A percentile compares a stretch with the other conserved stretches of the same genome.
Evolutionary conservation across 768 basidiomycete genomes (phyloP).

Genomic region (Mycena olivaceomarginata): DNA sequence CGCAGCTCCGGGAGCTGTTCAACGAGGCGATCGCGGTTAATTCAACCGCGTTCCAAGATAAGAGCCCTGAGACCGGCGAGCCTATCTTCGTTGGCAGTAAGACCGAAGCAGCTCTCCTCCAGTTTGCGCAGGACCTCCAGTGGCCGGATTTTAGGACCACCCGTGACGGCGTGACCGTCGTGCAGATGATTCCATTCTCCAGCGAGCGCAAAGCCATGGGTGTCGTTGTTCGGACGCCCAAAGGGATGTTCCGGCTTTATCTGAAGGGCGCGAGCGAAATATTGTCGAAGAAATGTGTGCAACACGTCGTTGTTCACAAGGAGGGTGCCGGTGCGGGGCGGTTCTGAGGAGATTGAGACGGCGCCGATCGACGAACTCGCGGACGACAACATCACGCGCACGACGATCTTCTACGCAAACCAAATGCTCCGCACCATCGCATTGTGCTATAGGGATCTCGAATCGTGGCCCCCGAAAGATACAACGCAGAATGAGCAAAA

Average conservation of each 20-base stretch:
- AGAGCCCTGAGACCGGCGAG: constrained; percentile 75
- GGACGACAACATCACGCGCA: too few relatives aligned
- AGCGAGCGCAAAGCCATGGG: constrained; percentile 97
- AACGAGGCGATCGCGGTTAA: constrained; percentile 95
- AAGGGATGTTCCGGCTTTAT: constrained; percentile 80
- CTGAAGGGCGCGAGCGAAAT: constrained; percentile 98
- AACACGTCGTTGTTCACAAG: constrained; percentile 81
- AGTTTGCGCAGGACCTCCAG: constrained; percentile 86
- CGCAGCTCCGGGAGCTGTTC: constrained; percentile 77
- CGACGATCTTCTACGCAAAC: too few relatives aligned
- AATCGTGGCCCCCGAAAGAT: constrained; percentile 63
- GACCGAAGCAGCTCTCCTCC: constrained; percentile 94
- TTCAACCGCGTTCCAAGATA: constrained; percentile 96
- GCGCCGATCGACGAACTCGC: too few relatives aligned
- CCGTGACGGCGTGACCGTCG: constrained; percentile 75
- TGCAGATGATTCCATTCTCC: constrained; percentile 96
- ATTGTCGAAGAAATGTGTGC: constrained; percentile 83
- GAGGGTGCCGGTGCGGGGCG: constrained; percentile 57
- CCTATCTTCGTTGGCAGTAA: constrained; percentile 92
- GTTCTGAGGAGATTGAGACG: constrained; percentile 48
- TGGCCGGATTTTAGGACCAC: constrained; percentile 85
- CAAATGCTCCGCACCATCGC: too few relatives aligned
- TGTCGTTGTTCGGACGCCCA: constrained; percentile 80
- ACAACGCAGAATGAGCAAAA: constrained; percentile 61
- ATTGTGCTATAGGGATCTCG: too few relatives aligned